Evolutionary conservation across 2,329 filamentous ascomycete species (phyloP).

Genomic region (Pseudogymnoascus sp.): DNA sequence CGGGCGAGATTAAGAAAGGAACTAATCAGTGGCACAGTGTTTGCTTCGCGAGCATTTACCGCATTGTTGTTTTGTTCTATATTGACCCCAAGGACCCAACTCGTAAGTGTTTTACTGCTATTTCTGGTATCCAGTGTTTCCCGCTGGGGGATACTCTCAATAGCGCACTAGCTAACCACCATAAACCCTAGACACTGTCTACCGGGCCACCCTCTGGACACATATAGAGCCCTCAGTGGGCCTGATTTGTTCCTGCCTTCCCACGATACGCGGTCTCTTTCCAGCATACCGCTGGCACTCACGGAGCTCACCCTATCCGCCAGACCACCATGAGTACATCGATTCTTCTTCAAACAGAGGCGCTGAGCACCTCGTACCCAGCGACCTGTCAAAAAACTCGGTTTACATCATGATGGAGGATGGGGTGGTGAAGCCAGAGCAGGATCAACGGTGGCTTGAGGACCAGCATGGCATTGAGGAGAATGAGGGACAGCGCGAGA

Average conservation of each 20-base stretch:
- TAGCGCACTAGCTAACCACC: not conserved
- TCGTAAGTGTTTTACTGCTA: constrained; percentile 11
- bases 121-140: not conserved
- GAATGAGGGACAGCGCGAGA: not conserved
- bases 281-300: not conserved
- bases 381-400: not conserved
- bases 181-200: not conserved
- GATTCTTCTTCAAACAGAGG: not conserved
- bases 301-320: not conserved
- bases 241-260: constrained; percentile 1
- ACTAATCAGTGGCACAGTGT: constrained; percentile 5
- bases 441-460: not conserved
- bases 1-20: not conserved
- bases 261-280: not conserved
- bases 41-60: constrained; percentile 18
- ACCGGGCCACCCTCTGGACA: not conserved
- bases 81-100: constrained; percentile 18
- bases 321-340: not conserved
- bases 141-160: not conserved
- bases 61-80: constrained; percentile 16
- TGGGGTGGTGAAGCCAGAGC: not conserved
- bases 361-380: not conserved
- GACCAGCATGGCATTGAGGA: not conserved
- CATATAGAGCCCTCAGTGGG: constrained; percentile 6
- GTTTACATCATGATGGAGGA: not conserved